Conservation (phyloP, 2,329 filamentous ascomycete species). For the Cercospora sesami region DNA sequence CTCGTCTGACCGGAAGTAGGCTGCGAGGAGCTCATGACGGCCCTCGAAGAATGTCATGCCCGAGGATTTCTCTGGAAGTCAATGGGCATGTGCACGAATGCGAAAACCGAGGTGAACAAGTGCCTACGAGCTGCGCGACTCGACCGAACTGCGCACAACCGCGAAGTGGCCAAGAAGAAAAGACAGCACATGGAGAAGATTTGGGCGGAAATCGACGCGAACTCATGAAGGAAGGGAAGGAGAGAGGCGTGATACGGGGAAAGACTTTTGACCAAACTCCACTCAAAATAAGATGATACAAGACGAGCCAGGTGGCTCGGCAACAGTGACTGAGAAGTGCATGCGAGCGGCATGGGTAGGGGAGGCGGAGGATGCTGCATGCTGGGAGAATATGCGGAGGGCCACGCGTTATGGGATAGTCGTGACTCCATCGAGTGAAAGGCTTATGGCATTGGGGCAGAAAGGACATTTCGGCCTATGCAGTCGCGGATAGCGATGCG, state of each 20-base stretch:
- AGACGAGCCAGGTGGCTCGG: background rate
- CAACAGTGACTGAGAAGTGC: background rate
- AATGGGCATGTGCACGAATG: conserved; percentile 82
- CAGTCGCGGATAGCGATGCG: background rate
- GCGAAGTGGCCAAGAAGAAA: conserved; percentile 68
- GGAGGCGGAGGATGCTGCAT: background rate
- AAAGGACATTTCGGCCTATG: background rate
- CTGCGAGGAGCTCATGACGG: conserved; percentile 90
- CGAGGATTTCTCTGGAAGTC: conserved; percentile 90
- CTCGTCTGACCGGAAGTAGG: conserved; percentile 54
- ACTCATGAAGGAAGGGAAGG: conserved; percentile 52
- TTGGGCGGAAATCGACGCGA: conserved; percentile 77
- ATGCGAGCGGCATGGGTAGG: background rate
- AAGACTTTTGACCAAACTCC: background rate
- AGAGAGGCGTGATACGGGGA: background rate
- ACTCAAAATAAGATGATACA: background rate
- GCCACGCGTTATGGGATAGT: background rate
- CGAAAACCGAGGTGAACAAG: conserved; percentile 79
- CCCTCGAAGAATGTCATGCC: conserved; percentile 93
- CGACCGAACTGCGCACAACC: conserved; percentile 75
- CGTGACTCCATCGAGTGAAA: background rate
- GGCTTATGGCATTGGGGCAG: background rate
- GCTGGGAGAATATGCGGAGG: background rate
- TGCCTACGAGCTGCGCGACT: conserved; percentile 80
- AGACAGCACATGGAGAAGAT: conserved; percentile 71